These are phyloP conservation scores for Rhodomyrtus psidioides DNA, from an alignment of 441 rosid genomes.

Conservation along the genomic window DNA sequence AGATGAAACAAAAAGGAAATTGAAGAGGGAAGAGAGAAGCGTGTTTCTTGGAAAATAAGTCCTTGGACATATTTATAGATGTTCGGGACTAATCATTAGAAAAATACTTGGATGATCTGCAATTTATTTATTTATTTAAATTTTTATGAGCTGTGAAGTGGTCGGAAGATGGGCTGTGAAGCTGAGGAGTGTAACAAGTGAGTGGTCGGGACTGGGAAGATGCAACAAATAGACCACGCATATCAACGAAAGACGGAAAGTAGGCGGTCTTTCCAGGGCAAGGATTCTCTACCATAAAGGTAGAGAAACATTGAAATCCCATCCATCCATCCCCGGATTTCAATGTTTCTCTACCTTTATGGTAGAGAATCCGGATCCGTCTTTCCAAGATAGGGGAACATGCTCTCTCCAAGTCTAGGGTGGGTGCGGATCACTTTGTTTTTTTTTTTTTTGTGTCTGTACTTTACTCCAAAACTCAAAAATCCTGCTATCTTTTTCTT, in stretches of 20 bases:
- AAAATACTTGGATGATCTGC: background rate
- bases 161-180: background rate
- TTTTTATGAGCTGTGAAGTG: background rate
- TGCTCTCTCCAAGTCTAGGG: accelerated
- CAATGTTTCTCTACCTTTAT: no score
- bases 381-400: accelerated
- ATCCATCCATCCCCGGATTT: no score
- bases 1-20: background rate
- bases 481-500: no score
- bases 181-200: background rate
- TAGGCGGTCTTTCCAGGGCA: background rate
- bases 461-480: no score
- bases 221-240: background rate
- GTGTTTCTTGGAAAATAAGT: background rate
- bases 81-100: background rate
- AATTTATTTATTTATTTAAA: no score
- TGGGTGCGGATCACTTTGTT: background rate
- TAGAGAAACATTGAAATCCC: no score
- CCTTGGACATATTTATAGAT: background rate
- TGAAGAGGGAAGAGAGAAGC: background rate
- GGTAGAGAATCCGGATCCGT: no score
- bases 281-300: no score
- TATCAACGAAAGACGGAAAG: no score
- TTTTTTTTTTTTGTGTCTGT: no score
- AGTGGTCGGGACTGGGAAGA: background rate